These are phyloP conservation scores for Trichocomaceae sp. DNA, from an alignment of 2,329 filamentous ascomycete genomes.

Conservation along the genomic window DNA sequence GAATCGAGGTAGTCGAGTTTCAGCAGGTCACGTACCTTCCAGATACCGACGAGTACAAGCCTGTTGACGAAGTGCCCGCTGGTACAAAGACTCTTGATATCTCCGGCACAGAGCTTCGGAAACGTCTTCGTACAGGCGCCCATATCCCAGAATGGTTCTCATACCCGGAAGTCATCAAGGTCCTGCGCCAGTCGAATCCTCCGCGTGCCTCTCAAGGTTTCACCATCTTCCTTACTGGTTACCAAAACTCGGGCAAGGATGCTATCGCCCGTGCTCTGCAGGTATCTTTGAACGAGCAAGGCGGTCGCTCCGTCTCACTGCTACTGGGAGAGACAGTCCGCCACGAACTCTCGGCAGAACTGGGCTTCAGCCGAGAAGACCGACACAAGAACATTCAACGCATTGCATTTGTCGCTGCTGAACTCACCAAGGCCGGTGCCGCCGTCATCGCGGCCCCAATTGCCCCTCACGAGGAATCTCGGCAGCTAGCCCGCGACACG, in stretches of 20 bases:
- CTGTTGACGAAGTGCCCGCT: slow-evolving; percentile 78
- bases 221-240: slow-evolving; percentile 96
- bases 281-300: slow-evolving; percentile 96
- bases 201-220: slow-evolving; percentile 88
- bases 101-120: slow-evolving; percentile 82
- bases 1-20: slow-evolving; percentile 98
- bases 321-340: slow-evolving; percentile 94
- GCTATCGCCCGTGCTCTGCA: slow-evolving; percentile 91
- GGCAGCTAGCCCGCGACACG: slow-evolving; percentile 71
- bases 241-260: slow-evolving; percentile 95
- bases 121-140: slow-evolving; percentile 80
- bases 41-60: slow-evolving; percentile 92
- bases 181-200: slow-evolving; percentile 93
- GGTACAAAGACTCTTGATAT: slow-evolving; percentile 83
- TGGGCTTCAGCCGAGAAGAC: slow-evolving; percentile 90
- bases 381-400: slow-evolving; percentile 91
- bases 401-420: slow-evolving; percentile 91
- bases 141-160: slow-evolving; percentile 99
- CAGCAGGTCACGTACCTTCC: slow-evolving; percentile 99
- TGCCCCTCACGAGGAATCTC: slow-evolving; percentile 77
- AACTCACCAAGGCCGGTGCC: slow-evolving; percentile 86
- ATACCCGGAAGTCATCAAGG: slow-evolving; percentile 95
- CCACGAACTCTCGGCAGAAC: slow-evolving; percentile 83
- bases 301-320: slow-evolving; percentile 87
- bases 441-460: slow-evolving; percentile 96